Base-by-base conservation (phyloP, 176 grass and related monocot genomes). In the Oropetium thomaeum region DNA sequence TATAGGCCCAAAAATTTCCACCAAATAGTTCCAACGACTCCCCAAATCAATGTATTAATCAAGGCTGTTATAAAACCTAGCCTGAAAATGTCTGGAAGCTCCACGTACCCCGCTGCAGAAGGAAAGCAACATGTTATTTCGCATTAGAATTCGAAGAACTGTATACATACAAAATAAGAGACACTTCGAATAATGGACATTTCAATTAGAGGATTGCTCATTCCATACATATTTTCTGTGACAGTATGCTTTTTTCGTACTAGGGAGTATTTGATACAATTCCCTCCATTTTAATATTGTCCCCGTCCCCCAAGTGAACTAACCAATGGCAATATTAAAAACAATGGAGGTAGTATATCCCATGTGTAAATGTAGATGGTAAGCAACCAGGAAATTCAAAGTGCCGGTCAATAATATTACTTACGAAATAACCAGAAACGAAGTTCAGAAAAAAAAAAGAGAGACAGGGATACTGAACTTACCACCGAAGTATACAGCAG, bases 401-500 rank as follows among this genome's bases (percentile, higher is more conserved):
- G 40, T 17, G 33, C 31, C 15, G 55, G 22, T 51, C 32, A 51
- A 29, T 45, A 25, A 52, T 63, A 26, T 52, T 43, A 31, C 51
- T 51, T 48, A 79, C 54, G 1, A 27, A 27, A 87, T 8, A 62
- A 38, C 10, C 1, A 71, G 9, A 59, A 69, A 14, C 27, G 31
- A 51, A 19, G 43, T 69, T 55, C 10, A 23, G 6, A 64, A n/a
- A 25, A 75, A 16, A 35, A 39, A 20, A 23, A 10, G 3, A 23
- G 1, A 23, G 49, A 52, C 8, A 17, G 7, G 20, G 17, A 11
- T 65, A 61, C 44, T 41, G 39, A 74, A 82, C 60, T 85, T 97
- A 97, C 93, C 93, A 93, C 93, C 90, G 74, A 86, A 97, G 73
- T 97, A 93, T 20, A 97, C 93, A 34, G 90, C 90, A 67, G 90